Evolutionary conservation across 345 rosid genomes (phyloP).

Genomic region (Gossypium raimondii): DNA sequence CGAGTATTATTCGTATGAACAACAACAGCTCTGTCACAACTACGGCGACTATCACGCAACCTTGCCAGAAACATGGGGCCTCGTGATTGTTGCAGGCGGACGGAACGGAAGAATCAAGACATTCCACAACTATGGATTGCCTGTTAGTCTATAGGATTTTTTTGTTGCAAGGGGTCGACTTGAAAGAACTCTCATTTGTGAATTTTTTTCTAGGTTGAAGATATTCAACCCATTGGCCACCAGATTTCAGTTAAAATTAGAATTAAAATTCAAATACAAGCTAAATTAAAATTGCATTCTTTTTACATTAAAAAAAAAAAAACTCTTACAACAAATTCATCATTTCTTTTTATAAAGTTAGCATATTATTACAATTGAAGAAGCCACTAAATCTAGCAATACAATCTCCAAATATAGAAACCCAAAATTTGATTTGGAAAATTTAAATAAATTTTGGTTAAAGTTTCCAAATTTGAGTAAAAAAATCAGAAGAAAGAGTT

Average conservation of each 20-base stretch:
- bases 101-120: slow-evolving; percentile 66
- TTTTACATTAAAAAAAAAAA: no score
- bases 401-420: background rate
- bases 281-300: no score
- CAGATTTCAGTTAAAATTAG: background rate
- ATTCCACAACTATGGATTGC: slow-evolving; percentile 75
- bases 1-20: background rate
- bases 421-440: background rate
- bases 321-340: background rate
- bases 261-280: background rate
- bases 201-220: background rate
- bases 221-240: background rate
- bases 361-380: background rate
- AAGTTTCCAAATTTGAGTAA: slow-evolving; percentile 41
- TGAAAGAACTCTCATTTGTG: background rate
- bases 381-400: background rate
- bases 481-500: slow-evolving; percentile 36
- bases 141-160: slow-evolving; percentile 28
- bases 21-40: slow-evolving; percentile 3
- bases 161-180: background rate
- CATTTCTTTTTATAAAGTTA: background rate
- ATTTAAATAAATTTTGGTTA: background rate
- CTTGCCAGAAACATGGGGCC: slow-evolving; percentile 57
- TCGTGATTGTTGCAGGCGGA: slow-evolving; percentile 70
- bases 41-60: background rate